Conservation (phyloP, 2,329 filamentous ascomycete genomes). For the Ophiostoma fasciatum region DNA sequence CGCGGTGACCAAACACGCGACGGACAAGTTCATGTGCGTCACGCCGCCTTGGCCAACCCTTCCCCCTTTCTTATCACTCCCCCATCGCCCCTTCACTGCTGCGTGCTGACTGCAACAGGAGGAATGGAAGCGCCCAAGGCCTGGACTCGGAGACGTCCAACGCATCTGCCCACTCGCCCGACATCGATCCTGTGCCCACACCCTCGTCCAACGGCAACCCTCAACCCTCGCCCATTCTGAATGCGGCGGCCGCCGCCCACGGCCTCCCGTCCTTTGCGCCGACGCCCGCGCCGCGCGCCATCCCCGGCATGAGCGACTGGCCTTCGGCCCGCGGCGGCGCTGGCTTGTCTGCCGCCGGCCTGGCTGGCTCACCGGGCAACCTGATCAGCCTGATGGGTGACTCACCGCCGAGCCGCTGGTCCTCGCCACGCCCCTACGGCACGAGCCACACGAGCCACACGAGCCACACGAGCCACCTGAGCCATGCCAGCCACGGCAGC, state of each 20-base stretch:
- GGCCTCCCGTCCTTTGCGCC: slow-evolving; percentile 28
- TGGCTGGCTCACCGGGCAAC: slow-evolving; percentile 38
- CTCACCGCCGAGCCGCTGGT: slow-evolving; percentile 36
- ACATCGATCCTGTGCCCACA: slow-evolving; percentile 26
- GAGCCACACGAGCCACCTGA: slow-evolving; percentile 7
- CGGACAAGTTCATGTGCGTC: slow-evolving; percentile 37
- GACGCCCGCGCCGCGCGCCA: slow-evolving; percentile 26
- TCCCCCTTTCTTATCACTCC: slow-evolving; percentile 13
- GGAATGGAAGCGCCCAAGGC: slow-evolving; percentile 20
- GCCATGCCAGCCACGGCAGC: slow-evolving; percentile 9
- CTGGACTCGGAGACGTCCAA: slow-evolving; percentile 28
- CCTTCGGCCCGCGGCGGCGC: slow-evolving; percentile 18
- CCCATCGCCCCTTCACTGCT: not conserved
- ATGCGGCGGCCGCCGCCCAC: slow-evolving; percentile 21
- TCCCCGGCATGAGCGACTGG: slow-evolving; percentile 29
- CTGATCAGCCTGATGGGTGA: slow-evolving; percentile 36
- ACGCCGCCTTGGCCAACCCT: not conserved
- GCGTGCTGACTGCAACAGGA: slow-evolving; percentile 10
- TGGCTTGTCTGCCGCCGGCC: slow-evolving; percentile 15
- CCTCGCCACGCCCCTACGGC: slow-evolving; percentile 29
- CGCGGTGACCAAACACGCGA: slow-evolving; percentile 36
- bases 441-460: slow-evolving; percentile 22
- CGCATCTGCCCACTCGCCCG: slow-evolving; percentile 27
- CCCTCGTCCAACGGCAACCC: slow-evolving; percentile 26
- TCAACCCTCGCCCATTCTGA: slow-evolving; percentile 30